These are phyloP conservation scores for Shiraia bambusicola DNA, from an alignment of 2,329 filamentous ascomycete species.

Conservation along the genomic window DNA sequence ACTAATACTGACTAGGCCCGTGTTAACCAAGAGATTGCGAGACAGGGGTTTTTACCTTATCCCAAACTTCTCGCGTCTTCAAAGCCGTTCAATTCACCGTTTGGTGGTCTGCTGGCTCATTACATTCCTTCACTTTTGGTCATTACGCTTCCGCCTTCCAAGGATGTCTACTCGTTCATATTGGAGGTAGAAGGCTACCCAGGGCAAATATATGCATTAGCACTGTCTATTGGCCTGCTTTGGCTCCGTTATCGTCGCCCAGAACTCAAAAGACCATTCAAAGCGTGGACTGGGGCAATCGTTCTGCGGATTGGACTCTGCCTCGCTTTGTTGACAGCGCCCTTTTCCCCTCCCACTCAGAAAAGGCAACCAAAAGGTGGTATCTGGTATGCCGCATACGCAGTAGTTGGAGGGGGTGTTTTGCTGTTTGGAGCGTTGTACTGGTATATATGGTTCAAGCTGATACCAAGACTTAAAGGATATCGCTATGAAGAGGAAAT, in stretches of 20 bases:
- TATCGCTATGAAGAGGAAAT: constrained; percentile 65
- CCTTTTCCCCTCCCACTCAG: constrained; percentile 60
- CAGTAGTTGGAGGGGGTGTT: constrained; percentile 53
- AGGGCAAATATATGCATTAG: constrained; percentile 59
- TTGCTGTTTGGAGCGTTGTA: constrained; percentile 62
- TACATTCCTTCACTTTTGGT: constrained; percentile 67
- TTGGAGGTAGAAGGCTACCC: constrained; percentile 53
- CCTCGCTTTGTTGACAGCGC: constrained; percentile 59
- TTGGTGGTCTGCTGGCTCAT: constrained; percentile 59
- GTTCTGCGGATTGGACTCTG: constrained; percentile 57
- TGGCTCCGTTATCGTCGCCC: constrained; percentile 62
- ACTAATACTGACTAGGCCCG: too few species aligned
- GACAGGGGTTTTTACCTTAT: constrained; percentile 68
- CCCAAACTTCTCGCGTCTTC: constrained; percentile 69
- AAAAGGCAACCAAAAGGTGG: constrained; percentile 18
- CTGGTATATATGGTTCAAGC: constrained; percentile 67
- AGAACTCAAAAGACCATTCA: constrained; percentile 64
- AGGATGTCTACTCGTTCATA: constrained; percentile 69
- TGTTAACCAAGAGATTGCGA: constrained; percentile 66
- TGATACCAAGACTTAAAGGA: constrained; percentile 60
- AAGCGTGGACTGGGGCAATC: constrained; percentile 63
- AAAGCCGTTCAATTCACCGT: constrained; percentile 65
- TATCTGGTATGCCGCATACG: constrained; percentile 57
- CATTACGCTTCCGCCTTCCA: constrained; percentile 66
- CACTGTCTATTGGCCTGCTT: constrained; percentile 60